Percentiles rank a stretch among this genome's conserved stretches.
phyloP scores from a whole-genome alignment of 2,329 filamentous ascomycete genomes.

The Cladosporium oxysporum region DNA sequence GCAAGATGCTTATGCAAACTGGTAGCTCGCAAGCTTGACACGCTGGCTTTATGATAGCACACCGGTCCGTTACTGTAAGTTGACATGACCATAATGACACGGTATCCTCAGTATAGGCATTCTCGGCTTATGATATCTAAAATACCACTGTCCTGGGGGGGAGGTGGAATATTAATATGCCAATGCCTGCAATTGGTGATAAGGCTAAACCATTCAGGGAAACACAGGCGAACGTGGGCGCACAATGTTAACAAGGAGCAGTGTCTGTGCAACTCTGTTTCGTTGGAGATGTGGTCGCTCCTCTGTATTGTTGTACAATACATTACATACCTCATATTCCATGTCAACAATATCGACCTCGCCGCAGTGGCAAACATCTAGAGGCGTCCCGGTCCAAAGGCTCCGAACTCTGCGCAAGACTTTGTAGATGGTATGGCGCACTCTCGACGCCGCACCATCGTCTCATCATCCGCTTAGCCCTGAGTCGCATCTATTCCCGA shows the following conservation, averaged over 20 bases:
- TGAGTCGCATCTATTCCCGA: slow-evolving; percentile 9
- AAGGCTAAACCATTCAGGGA: neutral
- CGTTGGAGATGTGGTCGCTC: neutral
- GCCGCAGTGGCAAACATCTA: neutral
- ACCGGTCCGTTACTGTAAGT: neutral
- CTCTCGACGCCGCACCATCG: slow-evolving; percentile 9
- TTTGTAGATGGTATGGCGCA: neutral
- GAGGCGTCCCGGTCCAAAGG: neutral
- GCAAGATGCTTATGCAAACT: neutral
- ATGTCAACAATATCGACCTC: neutral
- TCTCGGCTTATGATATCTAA: neutral
- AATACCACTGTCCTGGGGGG: neutral
- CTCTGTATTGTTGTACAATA: neutral
- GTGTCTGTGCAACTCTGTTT: neutral
- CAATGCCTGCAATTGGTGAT: neutral
- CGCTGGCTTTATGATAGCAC: neutral
- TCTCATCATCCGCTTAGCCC: slow-evolving; percentile 9
- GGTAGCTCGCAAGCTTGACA: neutral
- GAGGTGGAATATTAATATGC: neutral
- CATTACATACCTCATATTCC: neutral
- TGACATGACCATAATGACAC: neutral
- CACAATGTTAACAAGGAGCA: neutral
- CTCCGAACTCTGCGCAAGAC: neutral
- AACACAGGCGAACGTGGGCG: neutral
- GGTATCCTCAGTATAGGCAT: neutral